phyloP scores from a whole-genome alignment of 2,329 filamentous ascomycete genomes.

The Alternaria incomplexa region DNA sequence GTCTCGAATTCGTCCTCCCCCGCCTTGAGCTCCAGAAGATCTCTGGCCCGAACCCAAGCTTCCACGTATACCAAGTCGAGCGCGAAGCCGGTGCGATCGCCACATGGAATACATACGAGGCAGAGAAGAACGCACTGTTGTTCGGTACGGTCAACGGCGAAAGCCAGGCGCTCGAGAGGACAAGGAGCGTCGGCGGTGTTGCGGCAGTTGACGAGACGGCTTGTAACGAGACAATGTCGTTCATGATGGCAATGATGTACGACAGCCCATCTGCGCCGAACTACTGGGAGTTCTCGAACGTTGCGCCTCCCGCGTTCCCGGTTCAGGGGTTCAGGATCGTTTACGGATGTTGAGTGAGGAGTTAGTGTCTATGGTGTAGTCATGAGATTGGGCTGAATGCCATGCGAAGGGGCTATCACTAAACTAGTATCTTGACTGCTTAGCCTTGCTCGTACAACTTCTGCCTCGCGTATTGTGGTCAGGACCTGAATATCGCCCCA shows the following conservation, averaged over 20 bases:
- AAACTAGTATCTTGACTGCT: not conserved
- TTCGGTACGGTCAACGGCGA: conserved; percentile 35
- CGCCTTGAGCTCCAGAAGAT: conserved; percentile 13
- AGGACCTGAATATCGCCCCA: not conserved
- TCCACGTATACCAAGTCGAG: conserved; percentile 35
- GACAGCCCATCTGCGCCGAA: conserved; percentile 27
- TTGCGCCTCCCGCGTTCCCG: conserved; percentile 29
- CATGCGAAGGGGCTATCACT: not conserved
- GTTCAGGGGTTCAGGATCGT: conserved; percentile 37
- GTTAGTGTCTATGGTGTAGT: not conserved
- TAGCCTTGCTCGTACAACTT: not conserved
- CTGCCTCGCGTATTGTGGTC: not conserved
- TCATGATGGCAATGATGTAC: conserved; percentile 37
- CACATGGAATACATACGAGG: conserved; percentile 32
- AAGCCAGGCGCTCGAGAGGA: conserved; percentile 15
- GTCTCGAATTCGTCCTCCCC: conserved; percentile 37
- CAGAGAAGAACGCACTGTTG: conserved; percentile 3
- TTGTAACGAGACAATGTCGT: conserved; percentile 38
- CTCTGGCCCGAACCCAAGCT: conserved; percentile 27
- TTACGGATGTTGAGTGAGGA: conserved; percentile 28
- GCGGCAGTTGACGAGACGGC: conserved; percentile 21
- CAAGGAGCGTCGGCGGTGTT: conserved; percentile 22
- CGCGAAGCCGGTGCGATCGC: conserved; percentile 17
- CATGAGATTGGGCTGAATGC: not conserved
- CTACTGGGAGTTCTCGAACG: conserved; percentile 37